A percentile compares a stretch with the other conserved stretches of the same genome.
These are phyloP conservation scores for Cordyceps pruinosa DNA, from an alignment of 2,329 filamentous ascomycete genomes.

Conservation along the genomic window DNA sequence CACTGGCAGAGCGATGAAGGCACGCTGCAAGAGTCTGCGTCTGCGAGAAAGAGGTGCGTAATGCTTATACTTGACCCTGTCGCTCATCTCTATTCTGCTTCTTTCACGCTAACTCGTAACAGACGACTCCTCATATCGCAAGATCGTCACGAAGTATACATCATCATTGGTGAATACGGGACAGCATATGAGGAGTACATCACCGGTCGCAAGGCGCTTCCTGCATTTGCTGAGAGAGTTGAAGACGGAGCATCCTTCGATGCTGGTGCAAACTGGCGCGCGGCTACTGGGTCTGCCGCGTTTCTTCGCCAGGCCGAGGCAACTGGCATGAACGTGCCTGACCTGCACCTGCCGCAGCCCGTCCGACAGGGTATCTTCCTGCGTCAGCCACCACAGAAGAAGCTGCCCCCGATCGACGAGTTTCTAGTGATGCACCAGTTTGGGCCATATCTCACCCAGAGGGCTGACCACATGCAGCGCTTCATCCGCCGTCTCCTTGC, in stretches of 20 bases:
- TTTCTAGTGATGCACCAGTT: background rate
- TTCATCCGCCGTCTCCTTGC: background rate
- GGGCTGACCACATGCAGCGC: background rate
- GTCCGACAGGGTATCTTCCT: background rate
- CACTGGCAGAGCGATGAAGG: background rate
- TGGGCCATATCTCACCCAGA: background rate
- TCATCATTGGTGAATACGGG: constrained; percentile 7
- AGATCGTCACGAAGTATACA: constrained; percentile 12
- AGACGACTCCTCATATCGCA: constrained; percentile 11
- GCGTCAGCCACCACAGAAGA: background rate
- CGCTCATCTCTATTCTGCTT: too few species aligned
- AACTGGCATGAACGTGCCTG: background rate
- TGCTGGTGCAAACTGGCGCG: background rate
- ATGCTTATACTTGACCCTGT: too few species aligned
- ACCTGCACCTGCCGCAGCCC: background rate
- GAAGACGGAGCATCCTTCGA: background rate
- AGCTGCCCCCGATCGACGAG: background rate
- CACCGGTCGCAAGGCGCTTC: background rate
- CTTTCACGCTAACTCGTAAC: background rate
- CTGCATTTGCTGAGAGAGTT: background rate
- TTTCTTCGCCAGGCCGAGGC: background rate
- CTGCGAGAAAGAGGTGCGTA: background rate
- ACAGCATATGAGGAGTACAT: background rate
- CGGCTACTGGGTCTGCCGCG: background rate
- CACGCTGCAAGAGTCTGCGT: background rate